Evolutionary conservation across 495 filamentous ascomycete species (phyloP).

Genomic region (Venustampulla echinocandica): DNA sequence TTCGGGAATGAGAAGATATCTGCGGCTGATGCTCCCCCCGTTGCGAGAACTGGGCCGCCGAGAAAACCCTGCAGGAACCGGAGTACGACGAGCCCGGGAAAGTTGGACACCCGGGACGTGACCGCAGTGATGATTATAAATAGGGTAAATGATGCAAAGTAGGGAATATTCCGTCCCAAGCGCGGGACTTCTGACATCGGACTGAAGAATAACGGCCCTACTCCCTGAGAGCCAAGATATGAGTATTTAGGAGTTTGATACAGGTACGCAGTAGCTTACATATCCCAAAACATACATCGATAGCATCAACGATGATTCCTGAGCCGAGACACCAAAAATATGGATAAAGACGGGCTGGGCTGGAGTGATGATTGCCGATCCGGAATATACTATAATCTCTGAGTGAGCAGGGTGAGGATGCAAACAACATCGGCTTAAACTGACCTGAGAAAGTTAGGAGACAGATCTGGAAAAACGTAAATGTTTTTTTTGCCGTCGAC

Average conservation of each 20-base stretch:
- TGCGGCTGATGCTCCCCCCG: conserved; percentile 44
- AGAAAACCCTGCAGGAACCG: conserved; percentile 47
- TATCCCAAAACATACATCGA: conserved; percentile 1
- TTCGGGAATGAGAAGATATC: conserved; percentile 33
- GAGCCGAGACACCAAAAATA: conserved; percentile 42
- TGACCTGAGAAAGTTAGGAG: conserved; percentile 35
- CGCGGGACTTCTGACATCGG: conserved; percentile 42
- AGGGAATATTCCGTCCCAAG: conserved; percentile 49
- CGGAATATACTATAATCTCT: too few relatives aligned
- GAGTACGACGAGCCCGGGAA: conserved; percentile 42
- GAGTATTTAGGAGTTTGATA: neutral
- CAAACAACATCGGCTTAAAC: too few relatives aligned
- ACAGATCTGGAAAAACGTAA: conserved; percentile 39
- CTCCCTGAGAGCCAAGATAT: conserved; percentile 20
- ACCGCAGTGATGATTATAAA: conserved; percentile 66
- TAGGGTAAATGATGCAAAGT: conserved; percentile 54
- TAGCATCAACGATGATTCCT: conserved; percentile 39
- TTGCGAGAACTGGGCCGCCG: conserved; percentile 41
- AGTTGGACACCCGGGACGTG: conserved; percentile 54
- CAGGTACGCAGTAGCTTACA: neutral
- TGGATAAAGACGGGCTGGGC: conserved; percentile 32
- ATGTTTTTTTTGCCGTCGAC: conserved; percentile 26
- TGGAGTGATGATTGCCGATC: conserved; percentile 35
- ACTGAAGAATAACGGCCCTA: conserved; percentile 27
- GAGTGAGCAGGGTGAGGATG: too few relatives aligned